Base-by-base conservation (phyloP, 495 filamentous ascomycete genomes). In the Neurospora sp. region DNA sequence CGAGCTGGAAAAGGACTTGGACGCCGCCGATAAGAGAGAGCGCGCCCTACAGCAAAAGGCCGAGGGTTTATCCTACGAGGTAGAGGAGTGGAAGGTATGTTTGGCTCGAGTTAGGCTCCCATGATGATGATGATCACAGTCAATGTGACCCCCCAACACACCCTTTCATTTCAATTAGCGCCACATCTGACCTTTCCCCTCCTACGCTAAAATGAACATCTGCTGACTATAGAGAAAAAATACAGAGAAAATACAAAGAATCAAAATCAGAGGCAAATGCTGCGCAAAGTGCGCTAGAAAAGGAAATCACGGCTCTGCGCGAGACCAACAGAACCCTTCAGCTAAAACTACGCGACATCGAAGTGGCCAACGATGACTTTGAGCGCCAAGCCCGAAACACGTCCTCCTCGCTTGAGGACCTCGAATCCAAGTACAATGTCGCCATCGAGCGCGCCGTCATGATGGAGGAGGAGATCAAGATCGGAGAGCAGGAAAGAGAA, bases 311-410 rank as follows among this genome's bases (percentile, higher is more conserved):
- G 6, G 89, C 86, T 9, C 86, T 99, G 73, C 91, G 96, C 74
- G 95, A 98, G 59, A 78, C 89, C 27, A 95, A 93, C 79, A 86
- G 96, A 75, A 90, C 91, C 27, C 79, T 97, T 68, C 91, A 94
- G 77, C 84, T 97, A 61, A 91, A 87, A 80, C 82, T 99, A 69
- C 90, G 96, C 73, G 96, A 99, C 78, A 97, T 96, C 73, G 96
- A 99, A 81, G 96, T 99, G 41, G 92, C 92, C 75, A 99, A 99
- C 82, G 96, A 99, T 86, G 96, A 99, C 80, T 97, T 94, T 79
- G 96, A 99, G 82, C 90, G 94, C 72, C 94, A 98, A 82, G 94
- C 95, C 73, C 89, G 96, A 73, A 93, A 97, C 77, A 97, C 93
- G 20, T 92, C 91, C 20, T 97, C 95, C 61, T 98, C 95, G 72